Base-by-base conservation (phyloP, 2,329 filamentous ascomycete genomes). In the Fusarium sp. region DNA sequence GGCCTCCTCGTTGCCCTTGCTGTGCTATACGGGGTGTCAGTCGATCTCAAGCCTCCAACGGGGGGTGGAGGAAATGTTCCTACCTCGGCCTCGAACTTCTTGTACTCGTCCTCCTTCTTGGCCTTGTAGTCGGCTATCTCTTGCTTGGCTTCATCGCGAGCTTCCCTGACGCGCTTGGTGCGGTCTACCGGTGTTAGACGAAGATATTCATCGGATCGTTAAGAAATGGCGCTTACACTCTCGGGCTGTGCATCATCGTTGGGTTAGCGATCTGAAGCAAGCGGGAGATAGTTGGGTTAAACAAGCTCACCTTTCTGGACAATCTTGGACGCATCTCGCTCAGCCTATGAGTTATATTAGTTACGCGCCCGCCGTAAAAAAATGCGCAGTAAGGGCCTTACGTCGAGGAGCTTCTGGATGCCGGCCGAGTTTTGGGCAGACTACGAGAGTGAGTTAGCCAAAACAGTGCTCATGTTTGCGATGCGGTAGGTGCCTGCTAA, bases 241-340 rank as follows among this genome's bases (percentile, higher is more conserved):
- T 89, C 94, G 89, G 77, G 94, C 93, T 97, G 74, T 52, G 14
- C 17, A 44, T 24, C 40, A 59, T 45, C 7, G 34, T 40, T 8
- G 11, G 43, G 49, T 70, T 60, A 74, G 81, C 76, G 81, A 79
- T 65, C 70, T 28, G 21, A 40, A 58, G 36, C 17, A 50, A 45
- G 52, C 24, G 21, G 63, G 57, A 51, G 50, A 65, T 44, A 59
- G 61, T 47, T 21, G 21, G 28, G 33, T 34, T 49, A 10, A 44
- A n/a, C 47, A 9, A 38, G 80, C 84, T 65, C 81, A 97, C 95
- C 93, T 88, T 96, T 94, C 82, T 98, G 95, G 61, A 99, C 94
- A 80, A 99, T 99, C 88, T 98, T 98, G 84, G 97, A 95, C 66
- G 96, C 96, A 82, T 98, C 95, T 83, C 94, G 92, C 88, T 99